Percentiles rank a stretch among this genome's conserved stretches.
These are phyloP conservation scores for Adansonia grandidieri DNA, from an alignment of 441 rosid species.

Conservation along the genomic window DNA sequence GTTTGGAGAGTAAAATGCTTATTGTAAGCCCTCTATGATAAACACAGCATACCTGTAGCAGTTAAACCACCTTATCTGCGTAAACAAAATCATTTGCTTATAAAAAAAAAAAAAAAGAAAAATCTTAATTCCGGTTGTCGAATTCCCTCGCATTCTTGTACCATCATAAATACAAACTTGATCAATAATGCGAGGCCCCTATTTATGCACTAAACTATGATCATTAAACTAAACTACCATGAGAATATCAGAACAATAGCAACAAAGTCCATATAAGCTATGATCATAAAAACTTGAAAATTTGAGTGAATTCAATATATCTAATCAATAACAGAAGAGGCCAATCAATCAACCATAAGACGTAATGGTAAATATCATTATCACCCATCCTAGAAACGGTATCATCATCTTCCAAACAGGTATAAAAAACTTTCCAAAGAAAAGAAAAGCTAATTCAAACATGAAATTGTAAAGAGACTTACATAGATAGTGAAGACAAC, in stretches of 20 bases:
- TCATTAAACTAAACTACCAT: constrained; percentile 10
- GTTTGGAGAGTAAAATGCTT: no score
- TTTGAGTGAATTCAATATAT: background rate
- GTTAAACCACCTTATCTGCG: no score
- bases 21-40: no score
- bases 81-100: no score
- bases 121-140: no score
- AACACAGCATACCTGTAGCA: no score
- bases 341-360: background rate
- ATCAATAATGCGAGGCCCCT: no score
- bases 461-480: constrained; percentile 32
- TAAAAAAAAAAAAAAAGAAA: no score
- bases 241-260: no score
- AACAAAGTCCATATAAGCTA: background rate
- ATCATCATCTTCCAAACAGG: background rate
- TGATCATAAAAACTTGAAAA: background rate
- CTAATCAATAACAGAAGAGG: background rate
- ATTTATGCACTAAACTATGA: background rate
- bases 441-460: background rate
- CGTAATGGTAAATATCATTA: background rate
- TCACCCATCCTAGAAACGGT: background rate
- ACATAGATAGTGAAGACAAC: constrained; percentile 65
- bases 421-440: background rate
- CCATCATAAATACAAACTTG: no score
- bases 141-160: no score